These are phyloP conservation scores for Populus hybrid DNA, from an alignment of 441 rosid species.

Conservation along the genomic window DNA sequence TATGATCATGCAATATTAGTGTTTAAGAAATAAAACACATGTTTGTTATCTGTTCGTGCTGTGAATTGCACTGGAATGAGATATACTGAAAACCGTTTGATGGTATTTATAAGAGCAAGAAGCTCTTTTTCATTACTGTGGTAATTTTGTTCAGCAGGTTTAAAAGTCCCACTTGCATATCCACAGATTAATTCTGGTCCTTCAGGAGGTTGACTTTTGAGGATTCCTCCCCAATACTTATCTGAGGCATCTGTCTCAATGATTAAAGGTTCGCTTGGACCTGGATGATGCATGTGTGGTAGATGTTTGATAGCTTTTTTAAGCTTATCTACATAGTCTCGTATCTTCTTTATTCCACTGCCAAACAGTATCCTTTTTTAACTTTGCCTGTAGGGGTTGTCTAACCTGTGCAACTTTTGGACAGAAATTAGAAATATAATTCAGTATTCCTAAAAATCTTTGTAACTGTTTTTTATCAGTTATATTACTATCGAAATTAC, in stretches of 20 bases:
- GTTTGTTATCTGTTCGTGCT: too few relatives aligned
- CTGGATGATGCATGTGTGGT: background rate
- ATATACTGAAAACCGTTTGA: too few relatives aligned
- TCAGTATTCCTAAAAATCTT: background rate
- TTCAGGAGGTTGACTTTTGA: rapidly evolving
- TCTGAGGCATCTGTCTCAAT: background rate
- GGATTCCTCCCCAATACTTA: too few relatives aligned
- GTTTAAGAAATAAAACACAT: too few relatives aligned
- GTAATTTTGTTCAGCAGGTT: too few relatives aligned
- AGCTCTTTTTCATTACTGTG: too few relatives aligned
- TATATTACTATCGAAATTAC: background rate
- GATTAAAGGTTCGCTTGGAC: background rate
- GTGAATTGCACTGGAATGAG: too few relatives aligned
- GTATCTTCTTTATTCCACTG: background rate
- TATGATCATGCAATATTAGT: too few relatives aligned
- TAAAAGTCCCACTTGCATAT: too few relatives aligned
- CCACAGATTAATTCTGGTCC: too few relatives aligned
- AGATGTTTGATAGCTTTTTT: background rate
- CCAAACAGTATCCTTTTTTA: background rate
- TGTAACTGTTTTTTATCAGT: background rate
- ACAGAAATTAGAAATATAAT: background rate
- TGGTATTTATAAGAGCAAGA: too few relatives aligned
- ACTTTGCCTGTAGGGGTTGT: background rate
- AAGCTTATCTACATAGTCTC: background rate
- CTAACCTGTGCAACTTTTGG: background rate